Evolutionary conservation across 352 stramenopile genomes (phyloP), one percentile per base, ranked within the genome.

Genomic region (Phytophthora europaea): DNA sequence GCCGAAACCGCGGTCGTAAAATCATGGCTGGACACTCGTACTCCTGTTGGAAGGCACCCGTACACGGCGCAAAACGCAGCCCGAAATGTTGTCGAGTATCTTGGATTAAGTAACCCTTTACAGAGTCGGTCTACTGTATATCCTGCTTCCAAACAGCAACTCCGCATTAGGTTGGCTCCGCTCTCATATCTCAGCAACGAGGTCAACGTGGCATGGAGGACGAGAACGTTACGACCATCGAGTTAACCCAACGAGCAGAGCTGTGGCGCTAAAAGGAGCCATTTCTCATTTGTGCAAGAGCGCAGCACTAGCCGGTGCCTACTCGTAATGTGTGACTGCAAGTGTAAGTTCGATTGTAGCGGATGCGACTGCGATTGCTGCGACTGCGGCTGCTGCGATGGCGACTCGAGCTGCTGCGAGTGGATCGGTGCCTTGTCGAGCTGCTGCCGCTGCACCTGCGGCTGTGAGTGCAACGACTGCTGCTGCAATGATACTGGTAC

Each of bases 361-460:
- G 51, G 51, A 22, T 57, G 51, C 26, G 56, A 62, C 20, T 63
- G 56, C 56, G 40, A 56, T 34, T 62, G 40, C 20, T 57, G 63
- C 31, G 53, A 70, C 48, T 63, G 36, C 15, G 62, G 60, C 16
- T 65, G 57, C 38, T 55, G 47, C 10, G 31, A 66, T 28, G 33
- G 47, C 23, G 31, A 66, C 56, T 60, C 56, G 23, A 20, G 7
- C 40, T 62, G 38, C 23, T 63, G 34, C 28, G 62, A 56, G 7
- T 51, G 34, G 8, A 13, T 53, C 18, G 8, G 20, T 9, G 20
- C 18, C 8, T 40, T 28, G 18, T 20, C 16, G 34, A 10, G 15
- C 26, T 66, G 59, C 31, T 58, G 20, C 31, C 43, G 53, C 34
- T 56, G 33, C 31, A 15, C 6, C 31, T 28, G 9, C 33, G 20